A percentile compares a stretch with the other conserved stretches of the same genome.
Evolutionary conservation across 108 stramenopile genomes (phyloP).

Genomic region (Nitzschia sp.): DNA sequence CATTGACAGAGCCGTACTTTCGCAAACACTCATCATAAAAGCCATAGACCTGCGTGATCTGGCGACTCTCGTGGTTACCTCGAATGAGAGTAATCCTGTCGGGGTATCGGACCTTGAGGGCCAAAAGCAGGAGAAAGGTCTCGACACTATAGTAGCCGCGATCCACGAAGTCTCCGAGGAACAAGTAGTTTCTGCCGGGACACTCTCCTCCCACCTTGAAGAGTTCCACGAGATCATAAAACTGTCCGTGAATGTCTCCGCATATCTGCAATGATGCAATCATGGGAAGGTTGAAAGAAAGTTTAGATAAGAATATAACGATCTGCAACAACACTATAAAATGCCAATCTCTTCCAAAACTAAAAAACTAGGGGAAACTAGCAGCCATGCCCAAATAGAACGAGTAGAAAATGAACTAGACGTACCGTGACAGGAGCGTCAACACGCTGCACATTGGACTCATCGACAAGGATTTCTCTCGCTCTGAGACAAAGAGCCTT

Average conservation of each 20-base stretch:
- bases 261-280: conserved; percentile 67
- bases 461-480: conserved; percentile 97
- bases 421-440: conserved; percentile 97
- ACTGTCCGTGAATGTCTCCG: conserved; percentile 99
- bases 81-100: conserved; percentile 97
- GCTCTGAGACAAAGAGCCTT: conserved; percentile 95
- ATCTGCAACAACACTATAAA: too few species aligned
- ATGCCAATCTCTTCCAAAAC: too few species aligned
- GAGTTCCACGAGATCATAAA: conserved; percentile 97
- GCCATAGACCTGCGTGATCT: conserved; percentile 98
- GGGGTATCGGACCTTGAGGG: conserved; percentile 96
- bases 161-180: conserved; percentile 99
- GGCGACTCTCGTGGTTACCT: conserved; percentile 96
- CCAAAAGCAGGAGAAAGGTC: conserved; percentile 93
- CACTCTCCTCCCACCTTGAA: conserved; percentile 99
- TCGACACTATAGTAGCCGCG: conserved; percentile 98
- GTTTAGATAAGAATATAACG: too few species aligned
- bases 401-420: neutral
- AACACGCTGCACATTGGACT: conserved; percentile 97
- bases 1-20: conserved; percentile 97
- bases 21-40: conserved; percentile 99
- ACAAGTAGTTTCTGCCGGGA: conserved; percentile 97
- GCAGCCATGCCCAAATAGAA: too few species aligned
- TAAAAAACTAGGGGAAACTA: too few species aligned
- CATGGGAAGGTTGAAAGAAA: neutral